Conservation (phyloP, 23 red algal species). For the Agarophyton chilense region DNA sequence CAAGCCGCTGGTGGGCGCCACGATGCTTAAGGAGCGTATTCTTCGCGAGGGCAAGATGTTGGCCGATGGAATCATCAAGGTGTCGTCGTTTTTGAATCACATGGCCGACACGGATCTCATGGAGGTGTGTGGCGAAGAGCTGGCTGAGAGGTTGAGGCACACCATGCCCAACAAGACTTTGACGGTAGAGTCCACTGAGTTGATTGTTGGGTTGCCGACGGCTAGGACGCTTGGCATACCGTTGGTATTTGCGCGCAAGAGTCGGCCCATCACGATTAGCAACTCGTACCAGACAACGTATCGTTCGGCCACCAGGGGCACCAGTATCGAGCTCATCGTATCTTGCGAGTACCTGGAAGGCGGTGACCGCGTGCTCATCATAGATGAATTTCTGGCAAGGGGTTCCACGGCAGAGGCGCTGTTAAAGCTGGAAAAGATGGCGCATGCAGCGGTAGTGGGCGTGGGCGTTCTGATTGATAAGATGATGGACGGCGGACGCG, state of each 20-base stretch:
- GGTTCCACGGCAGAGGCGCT: slow-evolving; percentile 83
- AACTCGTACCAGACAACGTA: slow-evolving; percentile 92
- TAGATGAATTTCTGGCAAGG: slow-evolving; percentile 95
- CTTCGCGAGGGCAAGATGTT: slow-evolving; percentile 83
- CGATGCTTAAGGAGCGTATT: slow-evolving; percentile 70
- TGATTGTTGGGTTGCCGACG: slow-evolving; percentile 70
- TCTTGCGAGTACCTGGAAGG: slow-evolving; percentile 77
- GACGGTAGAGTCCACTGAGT: slow-evolving; percentile 88
- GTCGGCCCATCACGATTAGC: too few species aligned
- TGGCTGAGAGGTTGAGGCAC: slow-evolving; percentile 56
- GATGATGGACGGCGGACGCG: too few species aligned
- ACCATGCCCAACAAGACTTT: slow-evolving; percentile 85
- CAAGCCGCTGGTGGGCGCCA: slow-evolving; percentile 64
- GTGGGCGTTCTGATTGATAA: too few species aligned
- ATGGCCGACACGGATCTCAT: slow-evolving; percentile 85
- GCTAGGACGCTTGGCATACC: slow-evolving; percentile 68
- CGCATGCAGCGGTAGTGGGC: too few species aligned
- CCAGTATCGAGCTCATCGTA: slow-evolving; percentile 78
- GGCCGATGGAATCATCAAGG: slow-evolving; percentile 80
- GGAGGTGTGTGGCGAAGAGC: too few species aligned
- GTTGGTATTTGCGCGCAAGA: slow-evolving; percentile 88
- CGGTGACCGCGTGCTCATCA: slow-evolving; percentile 82
- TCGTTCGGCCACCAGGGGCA: slow-evolving; percentile 84
- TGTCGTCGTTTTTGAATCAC: slow-evolving; percentile 91
- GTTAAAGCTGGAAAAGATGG: slow-evolving; percentile 84